Conservation (phyloP, 2,329 filamentous ascomycete species). For the Fusarium kyushuense region DNA sequence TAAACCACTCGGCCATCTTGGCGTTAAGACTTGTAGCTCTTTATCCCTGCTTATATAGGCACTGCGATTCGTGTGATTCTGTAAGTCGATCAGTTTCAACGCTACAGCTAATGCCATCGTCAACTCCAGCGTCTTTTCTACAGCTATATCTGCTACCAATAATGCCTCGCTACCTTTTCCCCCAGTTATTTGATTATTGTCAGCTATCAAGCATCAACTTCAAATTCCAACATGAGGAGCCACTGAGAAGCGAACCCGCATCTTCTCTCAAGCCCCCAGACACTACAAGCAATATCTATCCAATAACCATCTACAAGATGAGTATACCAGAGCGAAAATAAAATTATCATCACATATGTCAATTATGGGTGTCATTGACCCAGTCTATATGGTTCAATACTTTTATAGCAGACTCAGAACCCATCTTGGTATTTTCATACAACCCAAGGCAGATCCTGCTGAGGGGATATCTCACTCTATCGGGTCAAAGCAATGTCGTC, state of each 20-base stretch:
- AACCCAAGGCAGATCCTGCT: constrained; percentile 48
- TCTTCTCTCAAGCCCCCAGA: neutral
- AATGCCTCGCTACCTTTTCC: neutral
- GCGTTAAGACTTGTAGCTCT: neutral
- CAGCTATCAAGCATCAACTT: neutral
- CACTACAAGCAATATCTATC: neutral
- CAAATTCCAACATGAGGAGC: neutral
- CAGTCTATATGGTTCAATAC: constrained; percentile 31
- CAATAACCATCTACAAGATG: neutral
- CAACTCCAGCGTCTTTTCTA: neutral
- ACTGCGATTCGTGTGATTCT: neutral
- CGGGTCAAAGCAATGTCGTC: constrained; percentile 74
- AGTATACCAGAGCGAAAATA: neutral
- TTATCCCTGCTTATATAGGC: neutral
- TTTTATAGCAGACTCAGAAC: constrained; percentile 45
- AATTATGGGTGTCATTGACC: constrained; percentile 13
- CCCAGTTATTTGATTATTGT: neutral
- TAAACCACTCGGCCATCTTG: neutral
- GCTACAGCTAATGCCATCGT: neutral
- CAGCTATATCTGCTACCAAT: neutral
- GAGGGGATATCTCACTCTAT: constrained; percentile 56
- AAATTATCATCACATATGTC: constrained; percentile 9
- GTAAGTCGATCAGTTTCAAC: neutral
- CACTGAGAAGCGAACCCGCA: neutral
- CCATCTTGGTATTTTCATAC: constrained; percentile 55